Evolutionary conservation across 1,284 basidiomycete species (phyloP).

Genomic region (Trametes sp.): DNA sequence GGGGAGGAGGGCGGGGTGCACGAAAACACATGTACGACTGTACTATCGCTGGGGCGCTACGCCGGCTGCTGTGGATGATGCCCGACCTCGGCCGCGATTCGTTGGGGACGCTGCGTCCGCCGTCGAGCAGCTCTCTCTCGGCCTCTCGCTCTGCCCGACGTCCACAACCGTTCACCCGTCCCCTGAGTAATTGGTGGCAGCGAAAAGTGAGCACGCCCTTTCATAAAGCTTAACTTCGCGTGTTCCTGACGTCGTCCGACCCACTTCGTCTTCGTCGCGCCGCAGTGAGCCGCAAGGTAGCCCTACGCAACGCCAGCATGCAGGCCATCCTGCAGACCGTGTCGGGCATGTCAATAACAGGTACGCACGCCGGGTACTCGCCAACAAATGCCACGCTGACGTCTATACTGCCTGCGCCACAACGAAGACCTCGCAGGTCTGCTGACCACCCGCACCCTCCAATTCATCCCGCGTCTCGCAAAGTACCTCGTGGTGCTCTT

Average conservation of each 20-base stretch:
- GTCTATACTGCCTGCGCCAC: constrained; percentile 67
- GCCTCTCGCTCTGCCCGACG: constrained; percentile 4
- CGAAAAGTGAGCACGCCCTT: constrained; percentile 2
- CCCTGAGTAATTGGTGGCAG: constrained; percentile 1
- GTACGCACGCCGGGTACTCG: neutral
- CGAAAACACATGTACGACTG: too few relatives aligned
- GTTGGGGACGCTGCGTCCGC: neutral
- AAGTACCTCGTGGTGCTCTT: constrained; percentile 43
- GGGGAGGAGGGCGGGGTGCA: too few relatives aligned
- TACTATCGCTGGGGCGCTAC: neutral
- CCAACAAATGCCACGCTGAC: constrained; percentile 72
- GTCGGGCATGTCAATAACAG: constrained; percentile 14
- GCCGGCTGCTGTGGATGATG: neutral
- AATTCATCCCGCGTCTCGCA: constrained; percentile 27
- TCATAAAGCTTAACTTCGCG: neutral
- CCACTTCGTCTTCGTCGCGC: neutral
- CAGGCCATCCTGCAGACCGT: constrained; percentile 16
- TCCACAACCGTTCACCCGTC: neutral
- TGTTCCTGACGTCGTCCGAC: constrained; percentile 1
- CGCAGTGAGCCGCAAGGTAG: constrained; percentile 14
- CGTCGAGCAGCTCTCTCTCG: neutral
- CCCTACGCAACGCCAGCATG: constrained; percentile 10
- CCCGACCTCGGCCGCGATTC: neutral
- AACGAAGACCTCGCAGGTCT: constrained; percentile 81
- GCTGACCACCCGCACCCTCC: constrained; percentile 65